Base-by-base conservation (phyloP, 1,139 yeast species). In the Yamadazyma taylorii region DNA sequence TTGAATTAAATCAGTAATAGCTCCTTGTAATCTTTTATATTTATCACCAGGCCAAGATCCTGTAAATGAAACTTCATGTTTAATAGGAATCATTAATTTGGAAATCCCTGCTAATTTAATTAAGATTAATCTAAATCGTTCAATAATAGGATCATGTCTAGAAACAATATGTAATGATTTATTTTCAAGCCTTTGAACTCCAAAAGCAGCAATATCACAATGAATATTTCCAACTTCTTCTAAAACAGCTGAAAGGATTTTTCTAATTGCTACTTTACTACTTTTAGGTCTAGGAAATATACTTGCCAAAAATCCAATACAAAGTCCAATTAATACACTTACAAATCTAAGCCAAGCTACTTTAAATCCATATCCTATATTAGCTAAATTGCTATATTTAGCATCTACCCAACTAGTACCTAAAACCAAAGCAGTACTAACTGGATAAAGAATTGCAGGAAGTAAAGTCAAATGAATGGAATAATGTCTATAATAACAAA, bases 31-130 rank as follows among this genome's bases (percentile, higher is more conserved):
- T 35, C 51, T 50, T 14, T 36, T 37, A 40, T 66, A 66, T 31
- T 57, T 61, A 12, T 47, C 45, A 22, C 50, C 52, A 1, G 73
- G 72, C 71, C 71, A 66, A n/a, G 48, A 36, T 0, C 73, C 72
- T 2, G 59, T 46, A 7, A 66, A 34, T 0, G 66, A 61, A 7
- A 61, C 36, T 38, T 66, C 72, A 37, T 62, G 61, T 27, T 52
- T 52, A 17, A 66, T 55, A 2, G 69, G 57, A 10, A 47, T 52
- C 51, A 58, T 55, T 25, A 64, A 45, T 7, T 46, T 41, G 3
- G 53, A 45, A 17, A 57, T 51, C 8, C 53, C 48, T 1, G 64
- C 57, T 15, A 64, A 42, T 17, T 54, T 47, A 19, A 54, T 42
- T 21, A 60, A 53, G 4, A 55, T 47, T 24, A 51, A 43, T 30